A percentile compares a stretch with the other conserved stretches of the same genome.
Conservation (phyloP, 176 grass and related monocot genomes). For the Oryza rufipogon region DNA sequence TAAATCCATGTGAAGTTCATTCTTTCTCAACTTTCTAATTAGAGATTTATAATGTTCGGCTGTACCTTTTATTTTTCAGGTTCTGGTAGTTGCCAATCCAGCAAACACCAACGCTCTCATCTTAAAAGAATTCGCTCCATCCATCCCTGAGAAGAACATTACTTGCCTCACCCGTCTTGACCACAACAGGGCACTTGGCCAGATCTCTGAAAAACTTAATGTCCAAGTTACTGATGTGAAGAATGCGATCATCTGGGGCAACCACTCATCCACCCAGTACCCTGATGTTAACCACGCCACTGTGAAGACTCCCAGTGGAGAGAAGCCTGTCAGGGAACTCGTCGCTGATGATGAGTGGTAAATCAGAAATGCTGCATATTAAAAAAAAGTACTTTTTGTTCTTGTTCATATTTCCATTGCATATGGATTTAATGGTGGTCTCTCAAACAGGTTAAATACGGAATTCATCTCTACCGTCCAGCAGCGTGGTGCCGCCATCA, state of each 20-base stretch:
- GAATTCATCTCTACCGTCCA: conserved; percentile 86
- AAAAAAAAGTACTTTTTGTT: not conserved
- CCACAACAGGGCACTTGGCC: conserved; percentile 93
- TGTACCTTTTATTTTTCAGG: conserved; percentile 48
- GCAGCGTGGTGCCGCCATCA: conserved; percentile 95
- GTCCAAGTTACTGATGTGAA: conserved; percentile 93
- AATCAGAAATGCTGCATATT: conserved; percentile 19
- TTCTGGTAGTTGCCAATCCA: conserved; percentile 95
- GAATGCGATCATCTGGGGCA: conserved; percentile 97
- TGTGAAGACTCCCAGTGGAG: conserved; percentile 68
- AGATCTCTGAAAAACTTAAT: conserved; percentile 76
- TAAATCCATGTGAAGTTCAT: not conserved
- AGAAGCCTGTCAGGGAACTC: conserved; percentile 77
- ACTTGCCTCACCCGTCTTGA: conserved; percentile 94
- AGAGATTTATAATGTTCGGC: not conserved
- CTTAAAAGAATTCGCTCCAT: conserved; percentile 96
- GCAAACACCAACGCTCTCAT: conserved; percentile 98
- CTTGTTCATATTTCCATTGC: conserved; percentile 22
- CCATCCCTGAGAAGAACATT: conserved; percentile 92
- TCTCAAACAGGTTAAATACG: conserved; percentile 63
- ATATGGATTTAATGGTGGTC: conserved; percentile 1
- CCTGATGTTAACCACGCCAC: conserved; percentile 93
- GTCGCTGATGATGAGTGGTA: conserved; percentile 87
- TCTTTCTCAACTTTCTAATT: not conserved
- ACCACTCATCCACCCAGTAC: conserved; percentile 91